Evolutionary conservation across 345 rosid species (phyloP).

Genomic region (Limnanthes douglasii): DNA sequence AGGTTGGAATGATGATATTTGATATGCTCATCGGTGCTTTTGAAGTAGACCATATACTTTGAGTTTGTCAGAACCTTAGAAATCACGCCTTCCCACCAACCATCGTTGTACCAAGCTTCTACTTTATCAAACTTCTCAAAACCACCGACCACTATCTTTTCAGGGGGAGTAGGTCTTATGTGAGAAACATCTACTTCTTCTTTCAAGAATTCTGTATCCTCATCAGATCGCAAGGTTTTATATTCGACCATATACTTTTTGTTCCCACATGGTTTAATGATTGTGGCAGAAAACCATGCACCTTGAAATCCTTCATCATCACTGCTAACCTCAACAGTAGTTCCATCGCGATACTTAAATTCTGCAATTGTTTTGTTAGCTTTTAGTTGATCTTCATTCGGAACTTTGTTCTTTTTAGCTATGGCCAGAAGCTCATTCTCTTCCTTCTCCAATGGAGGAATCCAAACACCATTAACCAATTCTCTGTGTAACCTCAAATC

Average conservation of each 20-base stretch:
- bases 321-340: conserved; percentile 49
- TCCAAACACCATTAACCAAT: no score
- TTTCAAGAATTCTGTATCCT: conserved; percentile 42
- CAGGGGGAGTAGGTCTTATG: conserved; percentile 67
- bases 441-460: no score
- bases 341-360: conserved; percentile 14
- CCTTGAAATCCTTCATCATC: conserved; percentile 81
- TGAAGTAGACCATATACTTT: conserved; percentile 38
- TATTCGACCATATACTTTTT: conserved; percentile 48
- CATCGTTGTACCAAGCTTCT: conserved; percentile 66
- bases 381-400: conserved; percentile 10
- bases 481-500: no score
- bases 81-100: conserved; percentile 82
- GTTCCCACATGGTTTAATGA: conserved; percentile 26
- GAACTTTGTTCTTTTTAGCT: no score
- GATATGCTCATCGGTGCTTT: conserved; percentile 29
- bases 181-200: conserved; percentile 36
- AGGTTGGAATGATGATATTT: conserved; percentile 41
- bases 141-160: conserved; percentile 14
- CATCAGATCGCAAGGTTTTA: conserved; percentile 45
- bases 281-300: conserved; percentile 68
- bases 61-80: conserved; percentile 29
- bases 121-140: conserved; percentile 55
- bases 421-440: no score
- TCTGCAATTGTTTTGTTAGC: conserved; percentile 5